Evolutionary conservation across 768 basidiomycete genomes (phyloP).

Genomic region (Galerina marginata): DNA sequence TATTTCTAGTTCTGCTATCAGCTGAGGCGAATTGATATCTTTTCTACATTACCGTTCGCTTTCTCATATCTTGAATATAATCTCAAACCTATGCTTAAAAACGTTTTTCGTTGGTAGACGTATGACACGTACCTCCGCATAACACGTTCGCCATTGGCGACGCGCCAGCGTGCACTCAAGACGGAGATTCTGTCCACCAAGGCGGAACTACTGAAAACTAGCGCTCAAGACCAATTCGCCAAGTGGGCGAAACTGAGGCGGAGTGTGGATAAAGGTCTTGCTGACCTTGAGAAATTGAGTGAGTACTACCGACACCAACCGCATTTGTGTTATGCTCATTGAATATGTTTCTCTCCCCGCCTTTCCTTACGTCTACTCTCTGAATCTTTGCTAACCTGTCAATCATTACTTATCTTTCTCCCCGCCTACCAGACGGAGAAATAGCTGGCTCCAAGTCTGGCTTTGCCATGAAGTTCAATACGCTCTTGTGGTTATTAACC

Average conservation of each 20-base stretch:
- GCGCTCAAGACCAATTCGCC: slow-evolving; percentile 96
- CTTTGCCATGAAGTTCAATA: slow-evolving; percentile 76
- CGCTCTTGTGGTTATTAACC: slow-evolving; percentile 81
- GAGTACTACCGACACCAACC: slow-evolving; percentile 35
- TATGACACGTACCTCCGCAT: slow-evolving; percentile 74
- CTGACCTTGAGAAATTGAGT: slow-evolving; percentile 94
- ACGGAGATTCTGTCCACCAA: slow-evolving; percentile 79
- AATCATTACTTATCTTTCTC: too few relatives aligned
- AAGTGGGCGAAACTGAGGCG: slow-evolving; percentile 96
- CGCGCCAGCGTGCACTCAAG: slow-evolving; percentile 76
- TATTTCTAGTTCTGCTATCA: background rate
- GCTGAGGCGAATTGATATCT: too few relatives aligned
- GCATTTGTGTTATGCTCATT: slow-evolving; percentile 1
- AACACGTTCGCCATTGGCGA: slow-evolving; percentile 59
- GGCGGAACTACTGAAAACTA: slow-evolving; percentile 86
- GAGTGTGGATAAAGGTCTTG: slow-evolving; percentile 89
- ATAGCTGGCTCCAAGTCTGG: slow-evolving; percentile 61
- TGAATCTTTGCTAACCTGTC: too few relatives aligned
- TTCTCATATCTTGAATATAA: background rate
- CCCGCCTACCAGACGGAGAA: slow-evolving; percentile 59
- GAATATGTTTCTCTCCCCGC: background rate
- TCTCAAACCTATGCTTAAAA: background rate
- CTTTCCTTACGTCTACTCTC: too few relatives aligned
- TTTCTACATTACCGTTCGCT: background rate
- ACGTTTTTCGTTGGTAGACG: slow-evolving; percentile 47